phyloP scores from a whole-genome alignment of 106 monocot species.

The Phalaenopsis equestris region DNA sequence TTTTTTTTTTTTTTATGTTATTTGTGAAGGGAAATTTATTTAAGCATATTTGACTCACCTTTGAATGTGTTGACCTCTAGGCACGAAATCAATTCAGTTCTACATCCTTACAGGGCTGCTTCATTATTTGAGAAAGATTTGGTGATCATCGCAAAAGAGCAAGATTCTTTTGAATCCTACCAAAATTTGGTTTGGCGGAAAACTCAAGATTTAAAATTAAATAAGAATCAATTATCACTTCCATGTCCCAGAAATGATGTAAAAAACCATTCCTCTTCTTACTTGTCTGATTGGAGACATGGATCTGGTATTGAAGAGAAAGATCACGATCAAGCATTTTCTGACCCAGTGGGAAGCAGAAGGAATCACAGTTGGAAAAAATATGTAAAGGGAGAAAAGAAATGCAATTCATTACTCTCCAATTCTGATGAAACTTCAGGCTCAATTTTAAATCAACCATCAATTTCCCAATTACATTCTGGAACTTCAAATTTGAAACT shows the following conservation, averaged over 20 bases:
- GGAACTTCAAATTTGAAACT: conserved; percentile 8
- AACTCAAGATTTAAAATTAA: conserved; percentile 7
- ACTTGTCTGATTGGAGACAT: neutral
- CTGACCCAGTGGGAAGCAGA: conserved; percentile 7
- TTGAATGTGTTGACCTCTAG: neutral
- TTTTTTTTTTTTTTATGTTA: too few relatives aligned
- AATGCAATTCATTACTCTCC: conserved; percentile 12
- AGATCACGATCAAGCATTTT: neutral
- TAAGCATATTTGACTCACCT: neutral
- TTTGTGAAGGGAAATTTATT: neutral
- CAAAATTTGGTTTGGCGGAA: conserved; percentile 20
- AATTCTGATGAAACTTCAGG: conserved; percentile 22
- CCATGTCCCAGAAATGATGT: neutral
- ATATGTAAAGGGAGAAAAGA: conserved; percentile 29
- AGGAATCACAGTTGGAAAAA: conserved; percentile 10
- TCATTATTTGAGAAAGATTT: conserved; percentile 1
- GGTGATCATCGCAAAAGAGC: neutral
- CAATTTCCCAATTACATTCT: conserved; percentile 6
- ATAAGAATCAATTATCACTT: neutral
- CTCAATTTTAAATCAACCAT: conserved; percentile 13
- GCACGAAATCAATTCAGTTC: neutral
- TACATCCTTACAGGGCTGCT: conserved; percentile 11
- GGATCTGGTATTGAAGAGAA: neutral
- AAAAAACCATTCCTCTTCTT: neutral
- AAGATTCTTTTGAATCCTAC: neutral